These are phyloP conservation scores for Russula olivacea DNA, from an alignment of 768 basidiomycete genomes.

Conservation along the genomic window DNA sequence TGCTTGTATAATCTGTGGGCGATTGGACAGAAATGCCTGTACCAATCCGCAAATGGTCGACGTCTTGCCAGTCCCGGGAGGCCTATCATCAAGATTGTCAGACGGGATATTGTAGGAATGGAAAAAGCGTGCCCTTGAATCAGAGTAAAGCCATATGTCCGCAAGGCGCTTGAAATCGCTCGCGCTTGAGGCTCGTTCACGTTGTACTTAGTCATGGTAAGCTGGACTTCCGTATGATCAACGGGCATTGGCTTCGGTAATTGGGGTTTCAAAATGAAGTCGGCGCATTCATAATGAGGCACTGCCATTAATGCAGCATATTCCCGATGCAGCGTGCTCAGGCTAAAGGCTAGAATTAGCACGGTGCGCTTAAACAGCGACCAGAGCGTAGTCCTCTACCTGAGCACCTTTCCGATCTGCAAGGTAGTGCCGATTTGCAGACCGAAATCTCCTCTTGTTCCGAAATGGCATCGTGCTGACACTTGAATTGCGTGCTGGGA, in stretches of 20 bases:
- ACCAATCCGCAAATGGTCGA: constrained; percentile 97
- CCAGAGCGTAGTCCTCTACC: constrained; percentile 43
- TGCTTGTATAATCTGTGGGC: constrained; percentile 43
- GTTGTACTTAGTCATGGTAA: constrained; percentile 60
- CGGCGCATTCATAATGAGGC: constrained; percentile 72
- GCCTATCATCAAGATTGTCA: constrained; percentile 41
- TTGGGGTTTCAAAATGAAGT: constrained; percentile 65
- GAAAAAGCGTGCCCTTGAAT: constrained; percentile 76
- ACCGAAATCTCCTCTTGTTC: constrained; percentile 45
- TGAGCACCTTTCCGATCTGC: constrained; percentile 73
- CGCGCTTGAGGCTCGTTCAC: constrained; percentile 93
- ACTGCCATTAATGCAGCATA: constrained; percentile 81
- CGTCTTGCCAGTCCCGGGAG: constrained; percentile 98
- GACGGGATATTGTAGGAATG: neutral
- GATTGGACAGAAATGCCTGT: constrained; percentile 66
- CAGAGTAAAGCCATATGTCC: constrained; percentile 71
- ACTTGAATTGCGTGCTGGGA: constrained; percentile 20
- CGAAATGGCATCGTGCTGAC: constrained; percentile 27
- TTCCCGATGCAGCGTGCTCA: constrained; percentile 89
- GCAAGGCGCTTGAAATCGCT: constrained; percentile 75
- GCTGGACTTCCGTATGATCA: constrained; percentile 47
- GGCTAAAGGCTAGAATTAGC: constrained; percentile 39
- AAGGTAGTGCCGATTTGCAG: constrained; percentile 63
- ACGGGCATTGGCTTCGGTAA: constrained; percentile 44
- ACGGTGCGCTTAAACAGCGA: neutral